A percentile compares a stretch with the other conserved stretches of the same genome.
phyloP scores from a whole-genome alignment of 345 rosid species.

The Sisymbrium irio region DNA sequence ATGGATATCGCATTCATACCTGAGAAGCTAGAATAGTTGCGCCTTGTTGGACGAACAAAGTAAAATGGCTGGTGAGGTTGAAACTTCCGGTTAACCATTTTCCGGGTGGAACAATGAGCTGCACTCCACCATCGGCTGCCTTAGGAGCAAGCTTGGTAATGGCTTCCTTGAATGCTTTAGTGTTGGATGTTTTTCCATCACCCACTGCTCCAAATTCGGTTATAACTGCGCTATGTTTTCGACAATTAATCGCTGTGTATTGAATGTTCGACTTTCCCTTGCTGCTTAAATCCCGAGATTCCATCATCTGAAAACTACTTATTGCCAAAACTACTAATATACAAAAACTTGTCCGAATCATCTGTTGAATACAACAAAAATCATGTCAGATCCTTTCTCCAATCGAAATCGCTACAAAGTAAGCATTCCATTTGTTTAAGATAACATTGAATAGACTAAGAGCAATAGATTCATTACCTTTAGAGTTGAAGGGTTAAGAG shows the following conservation, averaged over 20 bases:
- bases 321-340: slow-evolving; percentile 27
- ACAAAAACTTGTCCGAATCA: slow-evolving; percentile 11
- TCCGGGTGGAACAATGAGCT: slow-evolving; percentile 71
- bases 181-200: slow-evolving; percentile 74
- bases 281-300: background rate
- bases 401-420: background rate
- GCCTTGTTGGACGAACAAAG: slow-evolving; percentile 65
- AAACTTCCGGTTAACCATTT: slow-evolving; percentile 85
- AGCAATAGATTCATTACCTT: slow-evolving; percentile 15
- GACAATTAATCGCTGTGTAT: slow-evolving; percentile 50
- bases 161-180: slow-evolving; percentile 55
- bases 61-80: slow-evolving; percentile 79
- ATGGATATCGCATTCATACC: slow-evolving; percentile 36
- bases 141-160: slow-evolving; percentile 47
- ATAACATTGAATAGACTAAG: background rate
- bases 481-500: slow-evolving; percentile 26
- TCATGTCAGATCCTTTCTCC: background rate
- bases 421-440: no score
- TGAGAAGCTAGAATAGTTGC: slow-evolving; percentile 70
- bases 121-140: slow-evolving; percentile 63
- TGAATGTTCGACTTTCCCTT: background rate
- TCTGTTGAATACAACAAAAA: slow-evolving; percentile 19
- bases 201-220: slow-evolving; percentile 78
- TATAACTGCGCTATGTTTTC: slow-evolving; percentile 58
- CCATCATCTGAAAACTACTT: slow-evolving; percentile 26